These are phyloP conservation scores for Cubamyces sp. DNA, from an alignment of 768 basidiomycete genomes.

Conservation along the genomic window DNA sequence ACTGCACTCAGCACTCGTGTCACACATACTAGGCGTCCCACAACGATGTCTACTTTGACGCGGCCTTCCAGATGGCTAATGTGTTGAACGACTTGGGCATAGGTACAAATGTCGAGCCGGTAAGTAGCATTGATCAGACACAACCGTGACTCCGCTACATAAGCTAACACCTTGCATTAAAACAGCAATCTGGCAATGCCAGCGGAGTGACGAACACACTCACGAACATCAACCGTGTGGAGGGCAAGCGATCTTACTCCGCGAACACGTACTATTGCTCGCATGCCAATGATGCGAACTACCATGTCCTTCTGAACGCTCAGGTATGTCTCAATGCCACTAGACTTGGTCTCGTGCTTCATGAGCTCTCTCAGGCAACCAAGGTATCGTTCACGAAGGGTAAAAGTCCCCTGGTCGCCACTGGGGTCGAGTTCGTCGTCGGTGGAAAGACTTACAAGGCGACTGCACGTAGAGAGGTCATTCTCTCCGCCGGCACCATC, in stretches of 20 bases:
- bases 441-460: neutral
- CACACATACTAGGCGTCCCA: neutral
- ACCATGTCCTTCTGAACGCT: neutral
- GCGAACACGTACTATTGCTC: constrained; percentile 1
- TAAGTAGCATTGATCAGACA: too few species aligned
- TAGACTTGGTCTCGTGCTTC: neutral
- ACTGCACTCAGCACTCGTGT: too few species aligned
- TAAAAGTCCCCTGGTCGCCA: neutral
- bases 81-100: neutral
- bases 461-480: neutral
- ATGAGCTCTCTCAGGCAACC: neutral
- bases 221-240: neutral
- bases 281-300: neutral
- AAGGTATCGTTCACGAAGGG: neutral
- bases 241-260: neutral
- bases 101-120: neutral
- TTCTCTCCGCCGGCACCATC: constrained; percentile 3
- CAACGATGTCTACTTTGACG: neutral
- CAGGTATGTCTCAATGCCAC: neutral
- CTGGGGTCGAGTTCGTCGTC: neutral
- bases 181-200: constrained; percentile 2
- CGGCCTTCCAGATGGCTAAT: neutral
- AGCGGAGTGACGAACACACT: neutral
- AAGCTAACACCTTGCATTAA: too few species aligned
- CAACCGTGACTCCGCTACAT: neutral